A percentile compares a stretch with the other conserved stretches of the same genome.
Evolutionary conservation across 2,329 filamentous ascomycete species (phyloP).

Genomic region (Pezicula carpinea): DNA sequence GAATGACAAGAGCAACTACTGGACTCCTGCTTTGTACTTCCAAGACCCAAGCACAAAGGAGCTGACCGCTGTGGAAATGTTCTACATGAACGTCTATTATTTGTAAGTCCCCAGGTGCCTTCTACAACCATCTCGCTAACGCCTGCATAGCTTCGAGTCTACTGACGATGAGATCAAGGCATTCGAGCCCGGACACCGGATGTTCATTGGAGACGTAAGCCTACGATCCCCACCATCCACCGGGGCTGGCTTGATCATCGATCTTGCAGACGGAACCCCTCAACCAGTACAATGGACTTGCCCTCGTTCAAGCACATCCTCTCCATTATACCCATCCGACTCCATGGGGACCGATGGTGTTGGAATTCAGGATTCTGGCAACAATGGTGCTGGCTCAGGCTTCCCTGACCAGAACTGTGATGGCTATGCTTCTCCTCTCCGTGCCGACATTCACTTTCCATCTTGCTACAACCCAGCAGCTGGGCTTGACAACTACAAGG

Average conservation of each 20-base stretch:
- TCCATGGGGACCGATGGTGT: constrained; percentile 49
- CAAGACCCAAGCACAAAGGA: constrained; percentile 58
- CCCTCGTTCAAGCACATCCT: constrained; percentile 44
- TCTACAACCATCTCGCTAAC: constrained; percentile 19
- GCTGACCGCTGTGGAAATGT: constrained; percentile 51
- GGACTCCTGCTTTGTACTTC: constrained; percentile 78
- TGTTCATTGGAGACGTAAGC: constrained; percentile 71
- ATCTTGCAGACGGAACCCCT: constrained; percentile 46
- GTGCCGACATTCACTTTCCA: constrained; percentile 81
- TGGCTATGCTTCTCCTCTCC: constrained; percentile 58
- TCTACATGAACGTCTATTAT: constrained; percentile 76
- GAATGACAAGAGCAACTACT: constrained; percentile 85
- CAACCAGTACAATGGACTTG: constrained; percentile 57
- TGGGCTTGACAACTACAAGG: constrained; percentile 46
- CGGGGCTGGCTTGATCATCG: constrained; percentile 44
- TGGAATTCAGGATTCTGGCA: constrained; percentile 50
- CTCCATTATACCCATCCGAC: constrained; percentile 46
- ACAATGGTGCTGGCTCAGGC: constrained; percentile 53
- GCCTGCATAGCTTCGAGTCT: constrained; percentile 46
- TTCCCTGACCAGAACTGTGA: constrained; percentile 70
- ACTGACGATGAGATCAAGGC: constrained; percentile 63
- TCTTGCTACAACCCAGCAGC: constrained; percentile 80
- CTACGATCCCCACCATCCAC: constrained; percentile 57
- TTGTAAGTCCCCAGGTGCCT: constrained; percentile 41
- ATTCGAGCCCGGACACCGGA: constrained; percentile 73